Percentiles rank a stretch among this genome's conserved stretches.
phyloP scores from a whole-genome alignment of 2,329 filamentous ascomycete genomes.

The Hymenoscyphus albidus region DNA sequence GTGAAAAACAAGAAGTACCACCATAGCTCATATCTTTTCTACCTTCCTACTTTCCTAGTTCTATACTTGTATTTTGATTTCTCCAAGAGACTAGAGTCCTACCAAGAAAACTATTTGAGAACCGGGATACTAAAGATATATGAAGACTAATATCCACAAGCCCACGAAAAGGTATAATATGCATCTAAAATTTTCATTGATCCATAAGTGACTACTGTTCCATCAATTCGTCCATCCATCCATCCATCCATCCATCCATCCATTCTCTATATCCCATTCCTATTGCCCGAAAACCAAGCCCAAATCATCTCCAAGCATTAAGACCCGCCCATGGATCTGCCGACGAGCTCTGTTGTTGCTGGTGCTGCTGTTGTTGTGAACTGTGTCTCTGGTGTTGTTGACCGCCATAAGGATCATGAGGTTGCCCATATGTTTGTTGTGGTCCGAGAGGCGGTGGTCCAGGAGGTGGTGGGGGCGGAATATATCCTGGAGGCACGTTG shows the following conservation, averaged over 20 bases:
- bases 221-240: background rate
- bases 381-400: slow-evolving; percentile 30
- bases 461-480: slow-evolving; percentile 64
- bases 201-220: slow-evolving; percentile 1
- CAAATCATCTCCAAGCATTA: slow-evolving; percentile 61
- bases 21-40: background rate
- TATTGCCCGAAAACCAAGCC: background rate
- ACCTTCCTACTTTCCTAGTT: too few relatives aligned
- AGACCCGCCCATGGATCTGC: slow-evolving; percentile 68
- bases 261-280: background rate
- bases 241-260: background rate
- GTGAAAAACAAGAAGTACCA: background rate
- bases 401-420: slow-evolving; percentile 51
- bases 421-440: slow-evolving; percentile 46
- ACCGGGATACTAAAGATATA: background rate
- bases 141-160: too few relatives aligned
- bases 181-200: slow-evolving; percentile 5
- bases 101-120: too few relatives aligned
- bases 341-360: slow-evolving; percentile 1
- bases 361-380: slow-evolving; percentile 30
- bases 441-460: slow-evolving; percentile 53
- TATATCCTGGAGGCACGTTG: slow-evolving; percentile 58
- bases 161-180: background rate
- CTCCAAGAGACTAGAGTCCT: too few relatives aligned
- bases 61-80: too few relatives aligned